phyloP scores from a whole-genome alignment of 2,329 filamentous ascomycete species.

The Coniochaeta prunicola region DNA sequence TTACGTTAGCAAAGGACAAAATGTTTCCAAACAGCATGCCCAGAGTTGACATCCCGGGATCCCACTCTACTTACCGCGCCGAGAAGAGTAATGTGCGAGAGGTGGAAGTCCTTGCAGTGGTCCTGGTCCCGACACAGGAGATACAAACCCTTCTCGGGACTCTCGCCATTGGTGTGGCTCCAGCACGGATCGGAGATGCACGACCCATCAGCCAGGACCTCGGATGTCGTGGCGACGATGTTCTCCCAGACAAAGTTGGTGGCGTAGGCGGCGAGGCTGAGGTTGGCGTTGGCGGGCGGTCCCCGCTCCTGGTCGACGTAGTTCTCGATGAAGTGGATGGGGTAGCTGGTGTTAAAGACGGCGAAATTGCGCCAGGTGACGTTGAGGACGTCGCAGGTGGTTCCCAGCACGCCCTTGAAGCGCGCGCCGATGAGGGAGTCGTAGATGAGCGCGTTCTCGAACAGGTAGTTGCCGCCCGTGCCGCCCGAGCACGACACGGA shows the following conservation, averaged over 20 bases:
- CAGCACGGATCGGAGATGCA: conserved; percentile 16
- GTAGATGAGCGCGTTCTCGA: conserved; percentile 13
- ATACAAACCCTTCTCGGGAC: conserved; percentile 10
- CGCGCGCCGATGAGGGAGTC: conserved; percentile 13
- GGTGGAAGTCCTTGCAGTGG: conserved; percentile 13
- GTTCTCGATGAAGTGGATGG: conserved; percentile 16
- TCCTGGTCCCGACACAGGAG: conserved; percentile 10
- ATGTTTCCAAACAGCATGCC: too few species aligned
- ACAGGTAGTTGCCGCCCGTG: conserved; percentile 12
- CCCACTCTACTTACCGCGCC: conserved; percentile 11
- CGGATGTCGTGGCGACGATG: conserved; percentile 8
- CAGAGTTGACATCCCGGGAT: too few species aligned
- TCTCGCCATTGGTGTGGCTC: conserved; percentile 11
- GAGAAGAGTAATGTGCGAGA: conserved; percentile 9
- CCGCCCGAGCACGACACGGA: conserved; percentile 13
- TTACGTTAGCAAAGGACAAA: background rate
- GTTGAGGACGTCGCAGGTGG: conserved; percentile 13
- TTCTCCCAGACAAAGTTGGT: conserved; percentile 13
- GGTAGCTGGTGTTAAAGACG: conserved; percentile 14
- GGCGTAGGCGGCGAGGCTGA: conserved; percentile 11
- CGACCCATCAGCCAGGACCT: conserved; percentile 10
- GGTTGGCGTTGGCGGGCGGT: conserved; percentile 2
- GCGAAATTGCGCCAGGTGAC: conserved; percentile 15
- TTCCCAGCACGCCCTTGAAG: conserved; percentile 15
- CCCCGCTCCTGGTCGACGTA: conserved; percentile 14